A percentile compares a stretch with the other conserved stretches of the same genome.
phyloP scores from a whole-genome alignment of 2,329 filamentous ascomycete species.

The Neofusicoccum sp. region DNA sequence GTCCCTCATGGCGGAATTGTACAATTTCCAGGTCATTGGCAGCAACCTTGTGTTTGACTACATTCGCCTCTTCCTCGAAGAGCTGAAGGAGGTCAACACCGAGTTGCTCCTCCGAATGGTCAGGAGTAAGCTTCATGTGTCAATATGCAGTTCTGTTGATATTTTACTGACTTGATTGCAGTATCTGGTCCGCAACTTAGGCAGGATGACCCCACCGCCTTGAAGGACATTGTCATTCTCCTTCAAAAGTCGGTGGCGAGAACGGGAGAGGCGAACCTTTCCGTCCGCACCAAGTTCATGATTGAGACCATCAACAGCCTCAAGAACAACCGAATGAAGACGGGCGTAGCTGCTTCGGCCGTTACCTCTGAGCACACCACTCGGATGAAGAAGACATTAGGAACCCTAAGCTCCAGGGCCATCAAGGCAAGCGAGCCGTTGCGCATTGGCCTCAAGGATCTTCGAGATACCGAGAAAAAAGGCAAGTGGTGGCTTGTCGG shows the following conservation, averaged over 20 bases:
- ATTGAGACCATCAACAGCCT: slow-evolving; percentile 92
- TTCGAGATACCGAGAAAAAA: slow-evolving; percentile 77
- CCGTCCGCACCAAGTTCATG: slow-evolving; percentile 93
- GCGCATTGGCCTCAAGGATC: slow-evolving; percentile 76
- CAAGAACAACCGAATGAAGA: slow-evolving; percentile 89
- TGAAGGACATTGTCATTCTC: slow-evolving; percentile 84
- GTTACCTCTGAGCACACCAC: slow-evolving; percentile 78
- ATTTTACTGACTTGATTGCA: slow-evolving; percentile 30
- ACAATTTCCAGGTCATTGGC: slow-evolving; percentile 86
- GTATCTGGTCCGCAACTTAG: slow-evolving; percentile 74
- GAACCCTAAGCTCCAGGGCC: slow-evolving; percentile 67
- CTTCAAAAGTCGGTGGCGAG: slow-evolving; percentile 71
- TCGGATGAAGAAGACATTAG: slow-evolving; percentile 84
- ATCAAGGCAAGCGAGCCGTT: slow-evolving; percentile 78
- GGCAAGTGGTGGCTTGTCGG: slow-evolving; percentile 99
- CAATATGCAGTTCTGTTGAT: neutral
- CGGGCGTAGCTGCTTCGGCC: slow-evolving; percentile 66
- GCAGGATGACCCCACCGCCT: slow-evolving; percentile 79
- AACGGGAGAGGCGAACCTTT: slow-evolving; percentile 67
- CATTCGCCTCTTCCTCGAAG: slow-evolving; percentile 70
- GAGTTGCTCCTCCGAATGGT: slow-evolving; percentile 85
- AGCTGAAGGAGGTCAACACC: slow-evolving; percentile 80
- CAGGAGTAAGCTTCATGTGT: slow-evolving; percentile 53
- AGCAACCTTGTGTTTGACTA: slow-evolving; percentile 88
- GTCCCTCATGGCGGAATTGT: slow-evolving; percentile 79